These are phyloP conservation scores for Suillus spraguei DNA, from an alignment of 768 basidiomycete genomes.

Conservation along the genomic window DNA sequence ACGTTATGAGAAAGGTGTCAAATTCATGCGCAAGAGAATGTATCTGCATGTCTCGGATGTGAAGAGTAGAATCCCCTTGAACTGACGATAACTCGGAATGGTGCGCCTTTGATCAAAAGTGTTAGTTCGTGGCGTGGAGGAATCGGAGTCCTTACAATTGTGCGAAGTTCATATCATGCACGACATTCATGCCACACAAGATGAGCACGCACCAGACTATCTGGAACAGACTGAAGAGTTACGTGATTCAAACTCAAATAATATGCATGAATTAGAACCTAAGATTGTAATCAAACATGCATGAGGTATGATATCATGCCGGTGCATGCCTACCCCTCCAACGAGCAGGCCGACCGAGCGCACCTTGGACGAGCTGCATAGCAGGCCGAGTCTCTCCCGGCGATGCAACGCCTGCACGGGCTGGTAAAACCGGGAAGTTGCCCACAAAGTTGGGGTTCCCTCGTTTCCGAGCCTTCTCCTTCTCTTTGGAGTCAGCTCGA, in stretches of 20 bases:
- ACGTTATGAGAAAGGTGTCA: background rate
- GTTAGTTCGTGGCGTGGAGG: background rate
- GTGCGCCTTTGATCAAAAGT: background rate
- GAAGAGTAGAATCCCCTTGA: background rate
- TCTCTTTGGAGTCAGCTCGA: slow-evolving; percentile 37
- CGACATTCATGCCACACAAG: background rate
- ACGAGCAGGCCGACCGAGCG: slow-evolving; percentile 38
- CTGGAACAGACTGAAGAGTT: background rate
- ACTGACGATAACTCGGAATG: background rate
- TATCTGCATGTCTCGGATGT: background rate
- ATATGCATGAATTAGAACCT: background rate
- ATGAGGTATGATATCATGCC: slow-evolving; percentile 5
- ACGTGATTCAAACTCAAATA: background rate
- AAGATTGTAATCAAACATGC: slow-evolving; percentile 3
- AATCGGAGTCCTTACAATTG: background rate
- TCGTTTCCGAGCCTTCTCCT: slow-evolving; percentile 28
- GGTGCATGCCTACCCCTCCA: slow-evolving; percentile 14
- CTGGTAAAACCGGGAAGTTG: slow-evolving; percentile 25
- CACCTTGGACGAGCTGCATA: slow-evolving; percentile 56
- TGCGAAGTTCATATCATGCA: background rate
- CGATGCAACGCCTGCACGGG: slow-evolving; percentile 55
- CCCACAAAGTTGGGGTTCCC: slow-evolving; percentile 22
- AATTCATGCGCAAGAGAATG: background rate
- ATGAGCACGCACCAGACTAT: background rate
- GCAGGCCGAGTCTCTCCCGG: slow-evolving; percentile 61